Conservation (phyloP, 1,284 basidiomycete species). For the Rhodotorula sp. region DNA sequence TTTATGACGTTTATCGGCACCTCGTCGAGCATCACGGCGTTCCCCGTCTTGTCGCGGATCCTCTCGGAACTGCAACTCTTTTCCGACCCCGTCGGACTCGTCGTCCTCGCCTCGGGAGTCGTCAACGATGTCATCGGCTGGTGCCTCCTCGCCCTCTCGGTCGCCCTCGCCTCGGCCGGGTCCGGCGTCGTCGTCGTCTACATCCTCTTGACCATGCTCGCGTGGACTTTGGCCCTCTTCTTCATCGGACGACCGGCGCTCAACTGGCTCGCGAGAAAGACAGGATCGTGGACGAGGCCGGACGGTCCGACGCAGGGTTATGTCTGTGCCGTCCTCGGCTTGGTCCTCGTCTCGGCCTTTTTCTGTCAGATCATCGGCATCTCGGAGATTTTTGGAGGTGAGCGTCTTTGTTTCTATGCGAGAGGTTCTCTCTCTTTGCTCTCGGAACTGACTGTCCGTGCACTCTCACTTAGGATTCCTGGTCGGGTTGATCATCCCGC, state of each 20-base stretch:
- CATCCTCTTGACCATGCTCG: conserved; percentile 75
- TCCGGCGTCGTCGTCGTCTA: conserved; percentile 67
- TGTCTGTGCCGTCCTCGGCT: conserved; percentile 69
- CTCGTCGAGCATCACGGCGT: conserved; percentile 48
- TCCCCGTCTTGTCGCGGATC: conserved; percentile 81
- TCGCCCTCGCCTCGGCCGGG: conserved; percentile 83
- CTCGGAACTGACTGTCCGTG: conserved; percentile 55
- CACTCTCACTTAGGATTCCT: conserved; percentile 66
- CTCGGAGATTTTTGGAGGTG: conserved; percentile 26
- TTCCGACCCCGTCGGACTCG: conserved; percentile 87
- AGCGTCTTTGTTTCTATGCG: too few relatives aligned
- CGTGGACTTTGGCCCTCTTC: conserved; percentile 72
- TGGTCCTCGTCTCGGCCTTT: conserved; percentile 75
- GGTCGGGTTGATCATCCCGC: conserved; percentile 82
- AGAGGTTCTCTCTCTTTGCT: conserved; percentile 4
- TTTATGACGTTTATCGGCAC: conserved; percentile 90
- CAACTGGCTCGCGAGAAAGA: conserved; percentile 61
- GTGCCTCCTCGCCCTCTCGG: conserved; percentile 69
- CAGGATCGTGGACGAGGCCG: conserved; percentile 66
- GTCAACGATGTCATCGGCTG: conserved; percentile 64
- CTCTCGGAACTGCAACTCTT: conserved; percentile 69
- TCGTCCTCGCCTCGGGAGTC: conserved; percentile 89
- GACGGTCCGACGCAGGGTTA: conserved; percentile 68
- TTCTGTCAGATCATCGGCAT: conserved; percentile 83
- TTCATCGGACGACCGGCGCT: conserved; percentile 61